Conservation (phyloP, 345 rosid genomes). For the Angophora floribunda region DNA sequence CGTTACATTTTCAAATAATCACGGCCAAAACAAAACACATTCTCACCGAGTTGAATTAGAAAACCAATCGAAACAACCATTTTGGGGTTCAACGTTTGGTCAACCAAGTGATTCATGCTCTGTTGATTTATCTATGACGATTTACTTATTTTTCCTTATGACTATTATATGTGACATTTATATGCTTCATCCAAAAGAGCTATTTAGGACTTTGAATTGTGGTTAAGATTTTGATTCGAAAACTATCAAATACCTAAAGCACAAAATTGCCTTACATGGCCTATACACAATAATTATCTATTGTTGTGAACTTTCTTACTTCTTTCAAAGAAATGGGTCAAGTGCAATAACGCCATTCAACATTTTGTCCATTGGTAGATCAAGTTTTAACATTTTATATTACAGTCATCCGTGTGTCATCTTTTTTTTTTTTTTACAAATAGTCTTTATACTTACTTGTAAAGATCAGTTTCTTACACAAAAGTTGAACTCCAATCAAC, state of each 20-base stretch:
- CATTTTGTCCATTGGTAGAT: neutral
- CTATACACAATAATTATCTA: neutral
- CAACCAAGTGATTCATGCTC: neutral
- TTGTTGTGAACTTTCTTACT: neutral
- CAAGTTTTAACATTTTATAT: neutral
- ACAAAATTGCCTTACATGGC: neutral
- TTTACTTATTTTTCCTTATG: neutral
- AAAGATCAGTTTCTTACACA: no score
- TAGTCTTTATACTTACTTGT: fast-evolving
- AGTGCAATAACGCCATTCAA: neutral
- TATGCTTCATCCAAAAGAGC: no score
- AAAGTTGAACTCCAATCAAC: fast-evolving
- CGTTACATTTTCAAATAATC: fast-evolving
- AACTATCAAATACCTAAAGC: neutral
- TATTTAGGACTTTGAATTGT: fast-evolving
- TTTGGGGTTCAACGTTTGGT: neutral
- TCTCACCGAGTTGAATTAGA: fast-evolving
- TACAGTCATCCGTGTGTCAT: fast-evolving
- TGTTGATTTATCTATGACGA: no score
- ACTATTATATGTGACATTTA: neutral
- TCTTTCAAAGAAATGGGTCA: neutral
- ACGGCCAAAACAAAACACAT: fast-evolving
- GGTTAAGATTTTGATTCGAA: no score
- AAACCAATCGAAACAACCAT: neutral
- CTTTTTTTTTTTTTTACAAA: no score